Percentiles rank a stretch among this genome's conserved stretches.
Evolutionary conservation across 371 early-diverging fungal species (phyloP).

Genomic region (Apophysomyces ossiformis): DNA sequence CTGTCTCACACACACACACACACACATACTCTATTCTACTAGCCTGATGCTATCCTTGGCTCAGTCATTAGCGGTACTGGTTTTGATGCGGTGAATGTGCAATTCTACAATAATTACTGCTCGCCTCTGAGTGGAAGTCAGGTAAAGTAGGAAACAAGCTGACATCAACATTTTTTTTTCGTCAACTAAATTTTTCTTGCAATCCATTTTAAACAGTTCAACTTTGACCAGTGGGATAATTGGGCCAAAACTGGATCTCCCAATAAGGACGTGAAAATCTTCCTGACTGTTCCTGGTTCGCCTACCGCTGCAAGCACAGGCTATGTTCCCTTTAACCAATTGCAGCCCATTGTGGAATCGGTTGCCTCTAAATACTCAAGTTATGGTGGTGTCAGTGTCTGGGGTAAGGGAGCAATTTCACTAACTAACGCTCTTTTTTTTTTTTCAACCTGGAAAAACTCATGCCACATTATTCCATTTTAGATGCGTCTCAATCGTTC

Average conservation of each 20-base stretch:
- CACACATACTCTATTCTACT: background rate
- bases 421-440: too few species aligned
- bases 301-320: conserved; percentile 47
- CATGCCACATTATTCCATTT: background rate
- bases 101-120: conserved; percentile 57
- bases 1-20: too few species aligned
- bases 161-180: background rate
- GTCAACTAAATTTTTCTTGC: background rate
- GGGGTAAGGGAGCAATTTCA: conserved; percentile 37
- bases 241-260: conserved; percentile 65
- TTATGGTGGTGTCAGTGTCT: conserved; percentile 68
- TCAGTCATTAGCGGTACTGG: conserved; percentile 43
- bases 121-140: conserved; percentile 23
- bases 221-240: conserved; percentile 61
- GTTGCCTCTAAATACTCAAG: conserved; percentile 40
- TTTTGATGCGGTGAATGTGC: conserved; percentile 55
- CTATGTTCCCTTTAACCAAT: conserved; percentile 36
- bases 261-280: conserved; percentile 65
- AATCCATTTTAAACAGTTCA: conserved; percentile 26
- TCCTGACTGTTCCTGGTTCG: conserved; percentile 66
- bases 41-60: conserved; percentile 57
- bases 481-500: conserved; percentile 52
- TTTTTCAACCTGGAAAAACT: too few species aligned
- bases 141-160: conserved; percentile 29
- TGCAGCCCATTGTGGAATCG: conserved; percentile 30